phyloP scores from a whole-genome alignment of 2,329 filamentous ascomycete species.

The Verticillium longisporum region DNA sequence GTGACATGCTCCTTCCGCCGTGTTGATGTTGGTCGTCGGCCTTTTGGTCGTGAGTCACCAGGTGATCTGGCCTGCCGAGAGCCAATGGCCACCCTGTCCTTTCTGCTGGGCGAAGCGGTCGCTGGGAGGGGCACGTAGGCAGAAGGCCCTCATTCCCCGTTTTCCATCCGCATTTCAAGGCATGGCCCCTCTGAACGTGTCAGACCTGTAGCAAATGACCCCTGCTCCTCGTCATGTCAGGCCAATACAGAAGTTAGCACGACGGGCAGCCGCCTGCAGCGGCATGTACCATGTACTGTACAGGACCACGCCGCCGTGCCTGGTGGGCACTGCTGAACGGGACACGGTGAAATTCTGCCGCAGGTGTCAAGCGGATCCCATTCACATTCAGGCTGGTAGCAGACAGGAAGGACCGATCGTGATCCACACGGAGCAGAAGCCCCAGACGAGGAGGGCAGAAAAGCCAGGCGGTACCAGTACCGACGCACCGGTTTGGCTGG shows the following conservation, averaged over 20 bases:
- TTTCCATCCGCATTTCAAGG: not conserved
- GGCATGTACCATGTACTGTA: not conserved
- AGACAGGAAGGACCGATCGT: not conserved
- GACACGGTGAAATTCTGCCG: not conserved
- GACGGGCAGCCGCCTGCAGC: not conserved
- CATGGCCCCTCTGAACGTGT: not conserved
- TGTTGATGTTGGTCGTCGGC: not conserved
- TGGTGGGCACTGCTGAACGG: not conserved
- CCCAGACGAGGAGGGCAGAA: not conserved
- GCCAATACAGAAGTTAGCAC: not conserved
- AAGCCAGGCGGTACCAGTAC: not conserved
- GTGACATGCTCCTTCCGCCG: not conserved
- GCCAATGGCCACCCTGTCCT: not conserved
- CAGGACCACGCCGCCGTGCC: not conserved
- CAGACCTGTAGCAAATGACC: not conserved
- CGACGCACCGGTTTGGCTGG: not conserved
- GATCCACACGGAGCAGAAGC: not conserved
- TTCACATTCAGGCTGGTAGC: not conserved
- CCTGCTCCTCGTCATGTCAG: not conserved
- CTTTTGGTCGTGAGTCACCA: not conserved
- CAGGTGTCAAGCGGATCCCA: not conserved
- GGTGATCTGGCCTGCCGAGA: not conserved
- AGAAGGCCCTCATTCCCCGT: not conserved
- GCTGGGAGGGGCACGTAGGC: not conserved
- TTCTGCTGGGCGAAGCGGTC: not conserved